phyloP scores from a whole-genome alignment of 2,329 filamentous ascomycete genomes.

The Thyridium curvatum region DNA sequence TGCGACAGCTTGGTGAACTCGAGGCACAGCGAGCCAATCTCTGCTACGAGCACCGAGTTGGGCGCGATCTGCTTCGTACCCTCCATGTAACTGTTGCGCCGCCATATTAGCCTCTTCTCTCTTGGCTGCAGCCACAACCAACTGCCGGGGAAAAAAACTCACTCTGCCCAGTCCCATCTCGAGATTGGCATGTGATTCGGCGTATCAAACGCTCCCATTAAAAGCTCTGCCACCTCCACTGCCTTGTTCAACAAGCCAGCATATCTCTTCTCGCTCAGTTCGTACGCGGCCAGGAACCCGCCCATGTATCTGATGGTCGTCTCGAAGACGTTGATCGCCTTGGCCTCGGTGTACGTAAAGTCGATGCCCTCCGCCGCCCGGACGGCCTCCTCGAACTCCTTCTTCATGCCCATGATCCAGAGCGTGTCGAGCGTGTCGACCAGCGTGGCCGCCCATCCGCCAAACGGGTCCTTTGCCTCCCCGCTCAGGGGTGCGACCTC shows the following conservation, averaged over 20 bases:
- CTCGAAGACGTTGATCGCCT: constrained; percentile 61
- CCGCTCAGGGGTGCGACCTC: constrained; percentile 54
- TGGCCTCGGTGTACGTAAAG: constrained; percentile 45
- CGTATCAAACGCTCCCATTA: constrained; percentile 63
- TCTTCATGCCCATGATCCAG: constrained; percentile 63
- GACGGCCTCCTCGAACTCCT: constrained; percentile 60
- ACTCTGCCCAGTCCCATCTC: constrained; percentile 48
- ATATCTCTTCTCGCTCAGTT: constrained; percentile 50
- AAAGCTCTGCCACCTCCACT: constrained; percentile 54
- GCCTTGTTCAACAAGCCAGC: constrained; percentile 55
- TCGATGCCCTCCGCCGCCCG: constrained; percentile 51
- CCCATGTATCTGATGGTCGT: constrained; percentile 67
- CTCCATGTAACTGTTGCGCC: constrained; percentile 36
- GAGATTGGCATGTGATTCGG: constrained; percentile 59
- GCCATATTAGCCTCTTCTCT: neutral
- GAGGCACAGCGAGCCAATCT: constrained; percentile 52
- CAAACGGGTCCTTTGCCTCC: constrained; percentile 48
- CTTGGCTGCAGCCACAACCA: neutral
- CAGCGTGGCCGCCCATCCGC: constrained; percentile 61
- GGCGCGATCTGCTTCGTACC: constrained; percentile 37
- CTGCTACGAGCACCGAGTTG: constrained; percentile 32
- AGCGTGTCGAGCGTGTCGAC: constrained; percentile 66
- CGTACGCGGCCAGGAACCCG: constrained; percentile 63
- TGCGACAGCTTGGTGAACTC: constrained; percentile 62
- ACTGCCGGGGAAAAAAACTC: constrained; percentile 14